Conservation (phyloP, 1,139 yeast genomes). For the Candida sp. region DNA sequence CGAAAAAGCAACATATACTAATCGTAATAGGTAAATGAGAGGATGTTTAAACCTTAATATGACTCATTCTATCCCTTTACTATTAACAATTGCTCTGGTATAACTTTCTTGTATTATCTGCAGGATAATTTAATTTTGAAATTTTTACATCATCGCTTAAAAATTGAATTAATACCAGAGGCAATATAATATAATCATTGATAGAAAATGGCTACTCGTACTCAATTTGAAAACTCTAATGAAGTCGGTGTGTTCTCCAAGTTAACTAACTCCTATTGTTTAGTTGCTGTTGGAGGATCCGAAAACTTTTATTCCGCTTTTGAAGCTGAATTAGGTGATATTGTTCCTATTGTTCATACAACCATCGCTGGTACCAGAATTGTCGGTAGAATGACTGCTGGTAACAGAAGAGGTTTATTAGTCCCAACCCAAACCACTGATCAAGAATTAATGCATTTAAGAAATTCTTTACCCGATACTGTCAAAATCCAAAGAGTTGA, state of each 20-base stretch:
- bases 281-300: conserved; percentile 97
- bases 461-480: conserved; percentile 96
- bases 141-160: conserved; percentile 3
- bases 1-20: too few relatives aligned
- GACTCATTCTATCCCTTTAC: background rate
- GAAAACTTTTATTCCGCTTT: conserved; percentile 97
- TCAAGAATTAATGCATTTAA: conserved; percentile 95
- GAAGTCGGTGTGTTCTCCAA: conserved; percentile 98
- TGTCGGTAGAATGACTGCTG: conserved; percentile 98
- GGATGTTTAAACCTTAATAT: background rate
- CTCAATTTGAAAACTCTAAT: conserved; percentile 92
- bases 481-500: conserved; percentile 98
- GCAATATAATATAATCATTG: background rate
- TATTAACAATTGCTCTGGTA: background rate
- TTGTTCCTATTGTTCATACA: conserved; percentile 93
- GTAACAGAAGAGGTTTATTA: conserved; percentile 94
- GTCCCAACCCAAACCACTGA: conserved; percentile 99
- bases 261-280: conserved; percentile 92
- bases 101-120: background rate
- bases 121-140: background rate
- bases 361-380: conserved; percentile 98
- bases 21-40: too few relatives aligned
- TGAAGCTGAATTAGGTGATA: conserved; percentile 97
- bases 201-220: conserved; percentile 42
- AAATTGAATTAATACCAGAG: background rate